A percentile compares a stretch with the other conserved stretches of the same genome.
phyloP scores from a whole-genome alignment of 495 filamentous ascomycete species.

The Ascobolus immersus region DNA sequence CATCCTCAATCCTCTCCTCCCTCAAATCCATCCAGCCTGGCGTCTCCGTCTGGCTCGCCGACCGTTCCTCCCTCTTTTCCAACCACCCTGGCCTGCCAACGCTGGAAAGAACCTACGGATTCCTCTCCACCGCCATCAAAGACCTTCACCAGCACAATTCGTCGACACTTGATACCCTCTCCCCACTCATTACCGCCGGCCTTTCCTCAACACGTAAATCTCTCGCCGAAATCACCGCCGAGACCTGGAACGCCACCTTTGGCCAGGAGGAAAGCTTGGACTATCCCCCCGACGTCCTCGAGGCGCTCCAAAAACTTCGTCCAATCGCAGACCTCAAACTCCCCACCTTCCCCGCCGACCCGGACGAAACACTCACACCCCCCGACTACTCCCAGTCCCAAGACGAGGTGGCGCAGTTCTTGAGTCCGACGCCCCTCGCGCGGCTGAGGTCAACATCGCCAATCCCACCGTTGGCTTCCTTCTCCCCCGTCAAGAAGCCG shows the following conservation, averaged over 20 bases:
- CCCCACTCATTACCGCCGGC: constrained; percentile 29
- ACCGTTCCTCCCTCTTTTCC: constrained; percentile 12
- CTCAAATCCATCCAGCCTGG: constrained; percentile 34
- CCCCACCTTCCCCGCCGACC: constrained; percentile 21
- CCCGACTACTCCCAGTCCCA: constrained; percentile 7
- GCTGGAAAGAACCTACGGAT: constrained; percentile 5
- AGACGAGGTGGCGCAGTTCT: constrained; percentile 6
- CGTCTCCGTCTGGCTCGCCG: constrained; percentile 33
- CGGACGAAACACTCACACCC: constrained; percentile 9
- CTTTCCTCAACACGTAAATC: constrained; percentile 28
- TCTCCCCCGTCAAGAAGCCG: too few relatives aligned
- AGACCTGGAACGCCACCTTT: constrained; percentile 35
- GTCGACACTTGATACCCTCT: constrained; percentile 22
- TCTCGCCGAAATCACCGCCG: constrained; percentile 27
- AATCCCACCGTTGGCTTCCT: too few relatives aligned
- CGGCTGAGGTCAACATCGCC: constrained; percentile 3
- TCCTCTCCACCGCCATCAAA: constrained; percentile 4
- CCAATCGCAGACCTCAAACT: constrained; percentile 22
- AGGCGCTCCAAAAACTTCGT: constrained; percentile 23
- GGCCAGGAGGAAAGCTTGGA: constrained; percentile 20
- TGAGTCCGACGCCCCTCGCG: constrained; percentile 7
- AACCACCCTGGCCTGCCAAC: not conserved
- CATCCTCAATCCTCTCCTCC: too few relatives aligned
- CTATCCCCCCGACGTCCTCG: constrained; percentile 24
- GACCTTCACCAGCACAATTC: constrained; percentile 17